Base-by-base conservation (phyloP, 768 basidiomycete genomes). In the Lactarius sp. region DNA sequence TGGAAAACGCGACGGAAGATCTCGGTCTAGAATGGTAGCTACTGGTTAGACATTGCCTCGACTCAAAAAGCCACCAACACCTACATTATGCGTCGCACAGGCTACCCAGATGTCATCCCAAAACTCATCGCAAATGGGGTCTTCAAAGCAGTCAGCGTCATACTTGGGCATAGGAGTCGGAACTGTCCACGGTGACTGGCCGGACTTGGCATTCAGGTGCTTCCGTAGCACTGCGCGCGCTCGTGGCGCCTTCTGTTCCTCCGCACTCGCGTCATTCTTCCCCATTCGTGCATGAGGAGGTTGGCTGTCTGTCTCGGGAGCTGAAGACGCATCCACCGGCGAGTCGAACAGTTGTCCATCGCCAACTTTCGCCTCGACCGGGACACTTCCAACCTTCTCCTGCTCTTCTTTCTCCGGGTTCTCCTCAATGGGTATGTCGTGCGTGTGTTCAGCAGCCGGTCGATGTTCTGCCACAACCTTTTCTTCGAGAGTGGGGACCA, bases 1-100 rank as follows among this genome's bases (percentile, higher is more conserved):
- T 93, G 88, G 78, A 99, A 99, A 4, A 98, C 94, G 72, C 91
- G 95, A 60, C 94, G 87, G 76, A 84, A 98, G 67, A 98, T 93
- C 72, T 96, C 92, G 65, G 96, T 99, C 94, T 95, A 64, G 12
- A 61, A 14, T 20, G 56, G 14, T 59, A 56, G 37, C 53, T 50
- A 20, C 10, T 53, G 63, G 56, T 54, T 62, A 36, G 42, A 22
- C 3, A 4, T 9, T 16, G 37, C 37, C 34, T 57, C 41, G n/a
- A 55, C 14, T 41, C 18, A 22, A 31, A 20, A 42, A 44, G 22
- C 4, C 2, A 22, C 31, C 18, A 37, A 65, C 39, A 37, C 90
- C 66, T 58, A 95, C 94, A 73, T 98, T 99, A 69, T 94, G 88
- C 22, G 84, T 84, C 0, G 96, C 94, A 54, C 85, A 86, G 14